Percentiles rank a stretch among this genome's conserved stretches.
Conservation (phyloP, 805 yeast species). For the Yamadazyma phyllophila region DNA sequence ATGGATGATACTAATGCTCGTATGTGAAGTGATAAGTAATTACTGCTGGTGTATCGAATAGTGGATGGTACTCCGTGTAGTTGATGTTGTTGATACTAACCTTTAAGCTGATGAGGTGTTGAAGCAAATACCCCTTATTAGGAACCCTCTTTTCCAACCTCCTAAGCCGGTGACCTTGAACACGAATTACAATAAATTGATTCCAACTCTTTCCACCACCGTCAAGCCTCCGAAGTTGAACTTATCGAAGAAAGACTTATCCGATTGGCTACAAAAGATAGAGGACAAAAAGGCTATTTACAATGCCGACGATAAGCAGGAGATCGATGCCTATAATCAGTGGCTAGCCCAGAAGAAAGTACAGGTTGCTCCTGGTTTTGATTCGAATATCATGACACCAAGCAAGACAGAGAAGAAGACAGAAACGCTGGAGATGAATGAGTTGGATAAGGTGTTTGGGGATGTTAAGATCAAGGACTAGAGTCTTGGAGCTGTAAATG, state of each 20-base stretch:
- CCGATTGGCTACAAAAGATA: conserved; percentile 26
- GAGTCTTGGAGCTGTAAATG: no score
- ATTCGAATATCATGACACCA: conserved; percentile 27
- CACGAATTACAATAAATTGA: conserved; percentile 41
- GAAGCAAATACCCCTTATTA: conserved; percentile 53
- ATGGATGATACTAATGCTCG: no score
- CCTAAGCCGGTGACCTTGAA: conserved; percentile 57
- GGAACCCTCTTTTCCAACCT: conserved; percentile 50
- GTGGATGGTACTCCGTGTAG: background rate
- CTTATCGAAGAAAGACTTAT: conserved; percentile 23
- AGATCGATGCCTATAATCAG: conserved; percentile 16
- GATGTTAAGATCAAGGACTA: conserved; percentile 10
- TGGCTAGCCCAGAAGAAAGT: conserved; percentile 33
- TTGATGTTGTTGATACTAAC: background rate
- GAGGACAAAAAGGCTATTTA: conserved; percentile 15
- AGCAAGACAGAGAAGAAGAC: background rate
- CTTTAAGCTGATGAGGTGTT: conserved; percentile 45
- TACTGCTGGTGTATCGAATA: background rate
- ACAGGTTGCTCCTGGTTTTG: conserved; percentile 42
- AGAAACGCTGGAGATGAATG: conserved; percentile 15
- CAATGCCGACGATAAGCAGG: conserved; percentile 3
- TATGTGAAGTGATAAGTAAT: background rate
- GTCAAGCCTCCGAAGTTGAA: conserved; percentile 39
- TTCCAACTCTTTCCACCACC: conserved; percentile 31
- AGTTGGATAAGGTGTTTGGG: conserved; percentile 29